phyloP scores from a whole-genome alignment of 2,329 filamentous ascomycete species.

The Endocalyx cinctus region DNA sequence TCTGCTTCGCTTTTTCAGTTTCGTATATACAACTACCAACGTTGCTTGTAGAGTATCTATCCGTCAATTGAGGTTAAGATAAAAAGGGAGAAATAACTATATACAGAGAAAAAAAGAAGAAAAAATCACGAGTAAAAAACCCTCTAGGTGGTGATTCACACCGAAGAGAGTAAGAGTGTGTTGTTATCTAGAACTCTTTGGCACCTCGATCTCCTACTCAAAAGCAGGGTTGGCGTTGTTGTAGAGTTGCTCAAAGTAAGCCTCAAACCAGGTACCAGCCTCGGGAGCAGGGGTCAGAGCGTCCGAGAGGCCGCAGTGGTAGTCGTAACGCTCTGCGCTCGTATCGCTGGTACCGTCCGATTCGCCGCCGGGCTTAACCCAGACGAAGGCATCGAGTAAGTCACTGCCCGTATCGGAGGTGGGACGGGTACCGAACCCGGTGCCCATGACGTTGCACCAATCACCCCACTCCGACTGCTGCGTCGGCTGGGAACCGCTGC shows the following conservation, averaged over 20 bases:
- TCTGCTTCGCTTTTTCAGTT: too few species aligned
- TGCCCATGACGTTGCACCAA: constrained; percentile 56
- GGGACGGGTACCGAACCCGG: constrained; percentile 53
- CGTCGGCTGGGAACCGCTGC: constrained; percentile 43
- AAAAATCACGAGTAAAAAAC: too few species aligned
- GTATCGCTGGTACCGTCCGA: constrained; percentile 39
- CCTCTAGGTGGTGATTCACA: too few species aligned
- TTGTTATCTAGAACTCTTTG: too few species aligned
- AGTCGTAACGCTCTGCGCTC: constrained; percentile 44
- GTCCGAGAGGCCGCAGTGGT: constrained; percentile 47
- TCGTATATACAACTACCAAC: too few species aligned
- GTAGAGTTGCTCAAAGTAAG: constrained; percentile 54
- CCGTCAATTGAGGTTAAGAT: too few species aligned
- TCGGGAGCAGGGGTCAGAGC: constrained; percentile 62
- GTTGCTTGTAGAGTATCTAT: too few species aligned
- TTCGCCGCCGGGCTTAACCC: constrained; percentile 56
- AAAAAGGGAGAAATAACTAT: too few species aligned
- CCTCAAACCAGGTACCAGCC: constrained; percentile 64
- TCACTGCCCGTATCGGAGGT: constrained; percentile 48
- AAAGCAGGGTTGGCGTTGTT: constrained; percentile 53
- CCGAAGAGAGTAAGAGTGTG: too few species aligned
- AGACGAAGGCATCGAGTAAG: constrained; percentile 56
- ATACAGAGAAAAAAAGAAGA: too few species aligned
- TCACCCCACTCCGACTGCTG: constrained; percentile 52
- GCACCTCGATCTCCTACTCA: too few species aligned